Evolutionary conservation across 2,329 filamentous ascomycete species (phyloP), one percentile per base, ranked within the genome.

Genomic region (Ceratocystis diversiconidia): DNA sequence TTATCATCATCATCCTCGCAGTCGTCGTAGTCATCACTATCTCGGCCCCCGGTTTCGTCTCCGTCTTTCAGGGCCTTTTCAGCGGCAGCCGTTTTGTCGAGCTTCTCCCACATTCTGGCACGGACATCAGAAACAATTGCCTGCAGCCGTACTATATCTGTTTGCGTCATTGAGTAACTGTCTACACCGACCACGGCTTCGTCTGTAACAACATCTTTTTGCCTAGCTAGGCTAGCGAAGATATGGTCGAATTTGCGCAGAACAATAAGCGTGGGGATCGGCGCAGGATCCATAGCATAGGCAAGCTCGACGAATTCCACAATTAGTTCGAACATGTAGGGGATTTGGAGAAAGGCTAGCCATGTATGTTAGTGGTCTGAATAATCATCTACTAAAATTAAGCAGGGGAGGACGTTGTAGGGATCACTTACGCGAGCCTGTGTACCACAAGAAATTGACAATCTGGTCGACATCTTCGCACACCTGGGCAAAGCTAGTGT

Each of bases 111-210:
- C 66, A 92, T 83, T 4, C 84, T 74, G 6, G 90, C 76, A 30
- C 92, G 80, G 17, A 88, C 89, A 69, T 86, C 82, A 72, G 95
- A 89, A 0, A 91, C 88, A 36, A 95, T 77, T 71, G 89, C 89
- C 72, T 89, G 87, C 69, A 92, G 87, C 50, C 92, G 83, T 6
- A 97, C 90, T 80, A 94, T 95, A 73, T 96, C 90, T 15, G 55
- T 59, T 25, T 59, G 55, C 0, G 89, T 92, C 19, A 75, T 78
- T 0, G 79, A 75, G 4, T 79, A 76, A 0, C 82, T 82, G 5
- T 85, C 82, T 68, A 92, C 90, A 0, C 90, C 90, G 0, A 89
- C 85, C 0, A 96, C 77, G 0, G 77, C 71, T 48, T 86, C 82
- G 0, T 82, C 81, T 0, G 86, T 86, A 15, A 85, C 82, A 2